Percentiles rank a stretch among this genome's conserved stretches.
Evolutionary conservation across 148 eudicot genomes (phyloP).

Genomic region (Rhododendron kiyosumense): DNA sequence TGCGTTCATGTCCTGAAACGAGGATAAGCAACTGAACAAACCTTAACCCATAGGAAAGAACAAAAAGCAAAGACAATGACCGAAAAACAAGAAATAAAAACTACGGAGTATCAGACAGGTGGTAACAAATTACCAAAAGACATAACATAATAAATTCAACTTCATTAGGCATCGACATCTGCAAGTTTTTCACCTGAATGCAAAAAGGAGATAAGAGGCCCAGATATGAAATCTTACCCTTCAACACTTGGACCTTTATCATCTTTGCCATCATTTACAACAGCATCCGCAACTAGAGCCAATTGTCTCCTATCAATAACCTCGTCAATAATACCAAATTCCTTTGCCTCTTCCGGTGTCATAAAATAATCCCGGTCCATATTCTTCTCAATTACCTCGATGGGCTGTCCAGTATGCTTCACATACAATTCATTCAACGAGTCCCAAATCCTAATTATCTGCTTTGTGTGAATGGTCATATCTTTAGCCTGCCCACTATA

Average conservation of each 20-base stretch:
- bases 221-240: slow-evolving; percentile 11
- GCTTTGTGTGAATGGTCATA: slow-evolving; percentile 85
- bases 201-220: slow-evolving; percentile 1
- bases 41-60: not conserved
- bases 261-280: slow-evolving; percentile 52
- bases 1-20: too few relatives aligned
- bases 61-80: not conserved
- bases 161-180: not conserved
- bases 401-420: slow-evolving; percentile 82
- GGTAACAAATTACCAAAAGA: not conserved
- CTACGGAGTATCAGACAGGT: not conserved
- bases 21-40: not conserved
- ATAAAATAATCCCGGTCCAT: slow-evolving; percentile 97
- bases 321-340: slow-evolving; percentile 91
- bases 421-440: slow-evolving; percentile 63
- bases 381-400: slow-evolving; percentile 65
- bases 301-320: slow-evolving; percentile 77
- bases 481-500: slow-evolving; percentile 95
- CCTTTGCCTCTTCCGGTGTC: slow-evolving; percentile 94
- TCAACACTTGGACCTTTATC: slow-evolving; percentile 30
- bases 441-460: slow-evolving; percentile 91
- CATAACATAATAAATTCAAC: not conserved
- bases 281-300: slow-evolving; percentile 81
- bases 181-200: not conserved
- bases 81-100: not conserved